These are phyloP conservation scores for Kluyveromyces wickerhamii DNA, from an alignment of 805 yeast genomes.

Conservation along the genomic window DNA sequence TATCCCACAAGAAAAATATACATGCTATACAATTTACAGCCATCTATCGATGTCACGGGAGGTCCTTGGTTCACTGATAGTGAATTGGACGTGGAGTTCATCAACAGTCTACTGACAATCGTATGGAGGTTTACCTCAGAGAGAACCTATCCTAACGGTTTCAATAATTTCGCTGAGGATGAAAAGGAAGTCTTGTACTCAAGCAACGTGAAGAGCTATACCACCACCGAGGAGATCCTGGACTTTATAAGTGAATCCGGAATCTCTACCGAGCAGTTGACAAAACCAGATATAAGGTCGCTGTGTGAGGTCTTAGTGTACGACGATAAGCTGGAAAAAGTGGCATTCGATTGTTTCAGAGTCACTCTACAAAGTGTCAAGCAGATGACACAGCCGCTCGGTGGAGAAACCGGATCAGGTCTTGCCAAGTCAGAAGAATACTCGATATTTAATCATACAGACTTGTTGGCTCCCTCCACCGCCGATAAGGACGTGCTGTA, in stretches of 20 bases:
- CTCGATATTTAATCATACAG: constrained; percentile 37
- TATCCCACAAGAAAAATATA: constrained; percentile 92
- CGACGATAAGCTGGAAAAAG: constrained; percentile 76
- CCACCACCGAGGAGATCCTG: constrained; percentile 65
- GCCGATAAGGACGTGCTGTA: constrained; percentile 38
- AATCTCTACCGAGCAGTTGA: constrained; percentile 76
- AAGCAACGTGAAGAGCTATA: constrained; percentile 53
- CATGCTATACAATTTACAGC: constrained; percentile 89
- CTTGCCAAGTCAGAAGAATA: constrained; percentile 23
- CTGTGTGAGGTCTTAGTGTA: constrained; percentile 80
- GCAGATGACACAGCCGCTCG: constrained; percentile 45
- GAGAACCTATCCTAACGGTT: constrained; percentile 67
- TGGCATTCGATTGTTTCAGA: constrained; percentile 54
- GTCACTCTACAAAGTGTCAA: constrained; percentile 80
- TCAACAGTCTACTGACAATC: constrained; percentile 72
- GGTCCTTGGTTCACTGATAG: constrained; percentile 99
- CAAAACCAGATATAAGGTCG: constrained; percentile 63
- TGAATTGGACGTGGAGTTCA: constrained; percentile 89
- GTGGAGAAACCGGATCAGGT: constrained; percentile 8
- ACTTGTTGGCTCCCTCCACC: constrained; percentile 32
- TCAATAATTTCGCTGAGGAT: constrained; percentile 29
- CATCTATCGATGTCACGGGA: constrained; percentile 92
- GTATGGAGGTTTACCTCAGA: constrained; percentile 82
- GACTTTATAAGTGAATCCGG: constrained; percentile 64
- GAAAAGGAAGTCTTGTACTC: constrained; percentile 34